A percentile compares a stretch with the other conserved stretches of the same genome.
These are phyloP conservation scores for Lactarius hatsudake DNA, from an alignment of 768 basidiomycete species.

Conservation along the genomic window DNA sequence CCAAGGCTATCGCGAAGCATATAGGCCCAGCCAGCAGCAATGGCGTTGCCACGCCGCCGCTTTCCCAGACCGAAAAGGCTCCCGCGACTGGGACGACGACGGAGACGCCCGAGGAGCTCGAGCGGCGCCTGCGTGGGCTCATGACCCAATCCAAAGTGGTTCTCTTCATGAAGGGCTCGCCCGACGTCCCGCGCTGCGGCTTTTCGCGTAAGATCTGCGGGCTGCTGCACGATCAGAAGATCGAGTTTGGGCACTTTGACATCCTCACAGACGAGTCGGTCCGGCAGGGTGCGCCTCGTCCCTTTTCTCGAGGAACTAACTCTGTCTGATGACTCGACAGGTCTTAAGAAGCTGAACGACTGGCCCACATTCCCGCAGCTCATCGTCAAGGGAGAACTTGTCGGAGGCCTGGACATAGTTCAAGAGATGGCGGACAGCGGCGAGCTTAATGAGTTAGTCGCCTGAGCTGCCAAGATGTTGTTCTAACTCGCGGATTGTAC, in stretches of 20 bases:
- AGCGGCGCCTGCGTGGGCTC: constrained; percentile 56
- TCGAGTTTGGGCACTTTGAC: constrained; percentile 43
- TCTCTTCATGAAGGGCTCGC: constrained; percentile 66
- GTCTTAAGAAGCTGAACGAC: constrained; percentile 57
- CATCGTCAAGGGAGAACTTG: constrained; percentile 84
- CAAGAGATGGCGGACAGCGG: constrained; percentile 82
- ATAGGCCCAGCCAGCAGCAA: constrained; percentile 34
- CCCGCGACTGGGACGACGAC: constrained; percentile 19
- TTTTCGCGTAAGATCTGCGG: constrained; percentile 58
- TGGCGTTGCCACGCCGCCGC: constrained; percentile 36
- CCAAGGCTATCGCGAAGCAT: constrained; percentile 58
- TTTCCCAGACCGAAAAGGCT: constrained; percentile 48
- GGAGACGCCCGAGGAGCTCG: constrained; percentile 64
- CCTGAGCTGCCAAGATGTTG: background rate
- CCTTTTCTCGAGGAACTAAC: constrained; percentile 19
- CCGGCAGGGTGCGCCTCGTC: background rate
- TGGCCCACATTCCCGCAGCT: constrained; percentile 66
- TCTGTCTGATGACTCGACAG: constrained; percentile 29
- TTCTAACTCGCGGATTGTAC: background rate
- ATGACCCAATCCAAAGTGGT: constrained; percentile 71
- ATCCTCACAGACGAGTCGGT: background rate
- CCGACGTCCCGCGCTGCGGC: constrained; percentile 59
- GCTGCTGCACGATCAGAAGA: constrained; percentile 45
- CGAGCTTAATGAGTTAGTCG: constrained; percentile 57
- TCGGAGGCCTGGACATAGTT: constrained; percentile 93